These are phyloP conservation scores for Sugiyamaella paludigena DNA, from an alignment of 1,139 yeast species.

Conservation along the genomic window DNA sequence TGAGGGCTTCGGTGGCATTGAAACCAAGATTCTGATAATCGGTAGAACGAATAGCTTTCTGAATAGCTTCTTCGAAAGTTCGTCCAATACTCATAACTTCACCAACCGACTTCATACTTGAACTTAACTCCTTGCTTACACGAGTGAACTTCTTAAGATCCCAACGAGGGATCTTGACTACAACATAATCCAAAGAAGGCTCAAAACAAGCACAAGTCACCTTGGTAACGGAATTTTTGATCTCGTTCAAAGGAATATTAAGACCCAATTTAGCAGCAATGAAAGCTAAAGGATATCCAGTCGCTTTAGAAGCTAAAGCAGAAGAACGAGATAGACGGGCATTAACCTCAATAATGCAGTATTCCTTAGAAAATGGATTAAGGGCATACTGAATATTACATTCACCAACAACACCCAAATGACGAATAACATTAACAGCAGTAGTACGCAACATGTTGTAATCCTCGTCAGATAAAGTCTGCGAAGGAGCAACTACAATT, in stretches of 20 bases:
- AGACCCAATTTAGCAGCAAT: constrained; percentile 97
- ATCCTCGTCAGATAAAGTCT: constrained; percentile 94
- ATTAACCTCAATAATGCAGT: constrained; percentile 96
- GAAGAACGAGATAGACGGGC: constrained; percentile 98
- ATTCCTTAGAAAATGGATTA: constrained; percentile 90
- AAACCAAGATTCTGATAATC: constrained; percentile 95
- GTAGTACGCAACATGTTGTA: constrained; percentile 98
- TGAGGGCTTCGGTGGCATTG: constrained; percentile 78
- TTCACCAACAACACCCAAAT: constrained; percentile 98
- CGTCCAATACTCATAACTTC: constrained; percentile 99
- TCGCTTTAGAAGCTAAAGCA: constrained; percentile 97
- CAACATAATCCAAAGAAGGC: constrained; percentile 96
- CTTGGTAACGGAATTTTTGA: constrained; percentile 90
- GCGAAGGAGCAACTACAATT: constrained; percentile 98
- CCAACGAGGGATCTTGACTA: constrained; percentile 99
- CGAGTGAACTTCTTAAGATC: constrained; percentile 94
- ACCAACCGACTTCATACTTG: constrained; percentile 98
- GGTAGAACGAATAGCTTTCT: constrained; percentile 94
- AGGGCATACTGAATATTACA: constrained; percentile 98
- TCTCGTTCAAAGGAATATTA: constrained; percentile 88
- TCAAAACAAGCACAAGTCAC: constrained; percentile 96
- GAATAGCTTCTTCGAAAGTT: constrained; percentile 96
- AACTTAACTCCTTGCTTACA: constrained; percentile 82
- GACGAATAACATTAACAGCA: constrained; percentile 96
- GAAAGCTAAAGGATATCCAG: constrained; percentile 97